phyloP scores from a whole-genome alignment of 352 stramenopile genomes.

The Phytophthora ramorum region DNA sequence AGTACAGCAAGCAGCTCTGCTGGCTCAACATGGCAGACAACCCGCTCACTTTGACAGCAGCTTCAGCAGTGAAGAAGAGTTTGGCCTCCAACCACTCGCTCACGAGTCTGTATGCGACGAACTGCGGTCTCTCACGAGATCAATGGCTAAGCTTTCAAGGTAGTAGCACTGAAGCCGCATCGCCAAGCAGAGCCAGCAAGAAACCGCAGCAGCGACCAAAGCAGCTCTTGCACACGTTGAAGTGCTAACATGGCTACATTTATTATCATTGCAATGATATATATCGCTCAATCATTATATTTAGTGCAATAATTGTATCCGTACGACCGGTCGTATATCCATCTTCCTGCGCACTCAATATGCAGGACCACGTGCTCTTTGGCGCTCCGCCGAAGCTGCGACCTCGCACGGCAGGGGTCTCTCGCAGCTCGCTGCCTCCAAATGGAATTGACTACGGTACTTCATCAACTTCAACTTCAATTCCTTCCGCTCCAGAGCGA shows the following conservation, averaged over 20 bases:
- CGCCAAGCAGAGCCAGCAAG: background rate
- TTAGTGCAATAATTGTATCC: background rate
- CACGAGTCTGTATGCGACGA: conserved; percentile 38
- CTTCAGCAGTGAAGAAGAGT: conserved; percentile 25
- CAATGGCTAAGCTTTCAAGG: conserved; percentile 6
- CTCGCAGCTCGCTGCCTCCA: conserved; percentile 17
- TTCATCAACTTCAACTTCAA: conserved; percentile 19
- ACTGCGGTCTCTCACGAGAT: conserved; percentile 34
- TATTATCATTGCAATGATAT: background rate
- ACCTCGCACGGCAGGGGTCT: conserved; percentile 50
- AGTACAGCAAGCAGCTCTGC: conserved; percentile 55
- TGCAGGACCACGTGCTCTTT: conserved; percentile 60
- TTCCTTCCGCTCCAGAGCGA: conserved; percentile 19
- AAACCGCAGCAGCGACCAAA: background rate
- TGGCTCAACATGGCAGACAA: conserved; percentile 57
- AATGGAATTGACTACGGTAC: conserved; percentile 5
- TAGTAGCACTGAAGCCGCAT: background rate
- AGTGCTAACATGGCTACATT: conserved; percentile 20
- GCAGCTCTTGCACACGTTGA: conserved; percentile 30
- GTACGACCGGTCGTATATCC: conserved; percentile 12
- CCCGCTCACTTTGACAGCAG: conserved; percentile 27
- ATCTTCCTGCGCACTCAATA: background rate
- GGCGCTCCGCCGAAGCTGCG: conserved; percentile 57
- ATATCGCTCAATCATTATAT: background rate
- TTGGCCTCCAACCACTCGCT: conserved; percentile 47